A percentile compares a stretch with the other conserved stretches of the same genome.
These are phyloP conservation scores for Ilyonectria mors-panacis DNA, from an alignment of 2,329 filamentous ascomycete species.

Conservation along the genomic window DNA sequence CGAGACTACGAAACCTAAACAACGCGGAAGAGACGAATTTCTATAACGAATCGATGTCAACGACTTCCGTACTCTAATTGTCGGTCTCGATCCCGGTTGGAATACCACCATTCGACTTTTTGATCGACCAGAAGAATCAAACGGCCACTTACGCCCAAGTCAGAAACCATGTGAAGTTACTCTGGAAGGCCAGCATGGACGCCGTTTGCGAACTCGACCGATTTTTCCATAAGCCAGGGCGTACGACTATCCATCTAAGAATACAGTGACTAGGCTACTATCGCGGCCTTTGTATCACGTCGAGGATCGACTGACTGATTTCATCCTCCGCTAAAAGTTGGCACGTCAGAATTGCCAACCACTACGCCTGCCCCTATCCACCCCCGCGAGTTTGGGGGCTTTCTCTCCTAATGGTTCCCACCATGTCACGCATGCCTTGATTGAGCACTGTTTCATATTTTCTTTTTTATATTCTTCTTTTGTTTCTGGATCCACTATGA, in stretches of 20 bases:
- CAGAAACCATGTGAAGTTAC: not conserved
- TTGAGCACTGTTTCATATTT: not conserved
- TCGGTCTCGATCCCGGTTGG: not conserved
- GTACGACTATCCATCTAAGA: not conserved
- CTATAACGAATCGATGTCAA: not conserved
- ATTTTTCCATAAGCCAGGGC: not conserved
- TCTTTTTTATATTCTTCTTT: not conserved
- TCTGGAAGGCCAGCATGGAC: not conserved
- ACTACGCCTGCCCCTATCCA: not conserved
- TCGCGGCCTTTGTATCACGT: not conserved
- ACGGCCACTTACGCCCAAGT: not conserved
- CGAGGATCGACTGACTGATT: not conserved
- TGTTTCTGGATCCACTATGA: not conserved
- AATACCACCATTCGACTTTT: not conserved
- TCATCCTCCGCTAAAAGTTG: not conserved
- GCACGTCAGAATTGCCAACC: not conserved
- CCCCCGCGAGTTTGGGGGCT: not conserved
- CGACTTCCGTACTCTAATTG: not conserved
- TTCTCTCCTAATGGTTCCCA: not conserved
- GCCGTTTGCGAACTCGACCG: not conserved
- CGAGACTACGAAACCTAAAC: not conserved
- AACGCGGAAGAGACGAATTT: not conserved
- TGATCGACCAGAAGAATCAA: slow-evolving; percentile 7
- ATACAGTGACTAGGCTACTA: no score
- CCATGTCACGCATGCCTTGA: not conserved